These are phyloP conservation scores for Corinectria fuckeliana DNA, from an alignment of 2,329 filamentous ascomycete genomes.

Conservation along the genomic window DNA sequence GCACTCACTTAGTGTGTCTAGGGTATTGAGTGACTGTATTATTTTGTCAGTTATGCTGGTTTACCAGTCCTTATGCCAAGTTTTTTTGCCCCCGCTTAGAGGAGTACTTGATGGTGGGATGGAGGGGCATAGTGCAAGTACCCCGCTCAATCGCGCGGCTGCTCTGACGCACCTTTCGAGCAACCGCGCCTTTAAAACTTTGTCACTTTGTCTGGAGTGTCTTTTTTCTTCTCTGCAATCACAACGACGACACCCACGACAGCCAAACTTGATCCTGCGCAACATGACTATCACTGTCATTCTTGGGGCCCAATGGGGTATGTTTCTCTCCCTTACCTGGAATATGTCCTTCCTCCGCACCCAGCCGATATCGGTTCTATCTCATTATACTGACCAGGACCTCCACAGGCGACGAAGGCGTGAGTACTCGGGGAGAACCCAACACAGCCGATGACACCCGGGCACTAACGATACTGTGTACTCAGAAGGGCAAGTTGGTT, in stretches of 20 bases:
- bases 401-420: slow-evolving; percentile 45
- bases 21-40: too few species aligned
- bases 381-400: slow-evolving; percentile 30
- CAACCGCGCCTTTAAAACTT: slow-evolving; percentile 13
- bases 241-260: slow-evolving; percentile 13
- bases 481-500: slow-evolving; percentile 46
- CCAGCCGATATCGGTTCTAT: slow-evolving; percentile 31
- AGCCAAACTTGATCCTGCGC: slow-evolving; percentile 8
- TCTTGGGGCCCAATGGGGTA: slow-evolving; percentile 49
- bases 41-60: too few species aligned
- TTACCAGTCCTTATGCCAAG: too few species aligned
- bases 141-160: slow-evolving; percentile 12
- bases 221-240: slow-evolving; percentile 19
- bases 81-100: too few species aligned
- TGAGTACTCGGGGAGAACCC: slow-evolving; percentile 26
- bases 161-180: slow-evolving; percentile 16
- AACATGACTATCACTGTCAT: slow-evolving; percentile 42
- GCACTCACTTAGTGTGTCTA: too few species aligned
- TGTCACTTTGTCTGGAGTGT: slow-evolving; percentile 10
- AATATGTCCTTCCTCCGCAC: slow-evolving; percentile 21
- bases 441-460: slow-evolving; percentile 21
- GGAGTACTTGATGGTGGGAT: slow-evolving; percentile 4
- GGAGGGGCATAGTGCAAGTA: background rate
- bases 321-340: slow-evolving; percentile 30
- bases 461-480: slow-evolving; percentile 26